phyloP scores from a whole-genome alignment of 2,329 filamentous ascomycete genomes.

The Aureobasidium lini region DNA sequence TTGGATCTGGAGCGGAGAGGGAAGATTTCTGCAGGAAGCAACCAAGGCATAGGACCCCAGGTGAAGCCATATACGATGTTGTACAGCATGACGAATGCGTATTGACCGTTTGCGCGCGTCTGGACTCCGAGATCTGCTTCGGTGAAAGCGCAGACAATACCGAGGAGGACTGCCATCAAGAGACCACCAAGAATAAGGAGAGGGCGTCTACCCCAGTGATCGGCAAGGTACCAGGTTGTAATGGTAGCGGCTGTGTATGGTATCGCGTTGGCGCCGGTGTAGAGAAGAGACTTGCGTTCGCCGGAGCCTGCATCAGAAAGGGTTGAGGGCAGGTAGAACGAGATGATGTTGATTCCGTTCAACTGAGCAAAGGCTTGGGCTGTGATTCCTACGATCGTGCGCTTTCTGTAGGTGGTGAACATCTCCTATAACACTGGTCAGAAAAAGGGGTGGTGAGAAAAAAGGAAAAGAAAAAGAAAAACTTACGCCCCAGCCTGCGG shows the following conservation, averaged over 20 bases:
- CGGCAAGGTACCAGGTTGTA: conserved; percentile 90
- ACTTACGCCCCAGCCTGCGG: conserved; percentile 63
- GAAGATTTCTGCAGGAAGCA: conserved; percentile 91
- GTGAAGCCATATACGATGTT: conserved; percentile 83
- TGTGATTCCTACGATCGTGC: conserved; percentile 95
- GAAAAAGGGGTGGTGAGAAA: neutral
- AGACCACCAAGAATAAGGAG: conserved; percentile 82
- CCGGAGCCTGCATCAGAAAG: conserved; percentile 89
- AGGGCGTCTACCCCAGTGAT: conserved; percentile 75
- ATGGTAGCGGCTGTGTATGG: conserved; percentile 85
- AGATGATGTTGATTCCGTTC: conserved; percentile 96
- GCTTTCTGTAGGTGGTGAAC: conserved; percentile 81
- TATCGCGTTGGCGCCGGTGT: conserved; percentile 89
- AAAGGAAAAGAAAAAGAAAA: neutral
- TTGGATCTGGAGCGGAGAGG: conserved; percentile 92
- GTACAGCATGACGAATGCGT: conserved; percentile 91
- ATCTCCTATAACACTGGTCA: conserved; percentile 51
- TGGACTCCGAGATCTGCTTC: conserved; percentile 64
- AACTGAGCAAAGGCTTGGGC: conserved; percentile 87
- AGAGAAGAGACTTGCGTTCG: conserved; percentile 79
- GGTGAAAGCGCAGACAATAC: conserved; percentile 78
- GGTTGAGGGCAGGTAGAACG: conserved; percentile 88
- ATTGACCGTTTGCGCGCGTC: conserved; percentile 71
- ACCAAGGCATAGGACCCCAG: conserved; percentile 94
- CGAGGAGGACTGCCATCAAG: conserved; percentile 78